Conservation (phyloP, 2,329 filamentous ascomycete species). For the Aspergillus niger region DNA sequence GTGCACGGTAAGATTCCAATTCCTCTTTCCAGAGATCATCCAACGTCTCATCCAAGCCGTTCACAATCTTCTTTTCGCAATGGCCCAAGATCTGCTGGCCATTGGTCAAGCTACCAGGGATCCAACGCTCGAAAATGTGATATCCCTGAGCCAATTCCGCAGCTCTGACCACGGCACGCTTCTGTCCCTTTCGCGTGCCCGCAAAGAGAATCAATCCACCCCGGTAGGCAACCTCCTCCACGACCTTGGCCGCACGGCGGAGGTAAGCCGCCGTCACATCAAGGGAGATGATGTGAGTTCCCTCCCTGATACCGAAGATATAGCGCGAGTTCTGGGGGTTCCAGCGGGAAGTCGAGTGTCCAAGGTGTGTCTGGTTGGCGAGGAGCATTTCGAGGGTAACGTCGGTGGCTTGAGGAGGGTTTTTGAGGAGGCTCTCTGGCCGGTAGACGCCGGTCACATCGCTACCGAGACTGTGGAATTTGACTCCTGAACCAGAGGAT, state of each 20-base stretch:
- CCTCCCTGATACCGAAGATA: conserved; percentile 86
- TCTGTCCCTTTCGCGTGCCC: conserved; percentile 81
- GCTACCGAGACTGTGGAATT: conserved; percentile 38
- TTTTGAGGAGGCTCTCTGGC: conserved; percentile 51
- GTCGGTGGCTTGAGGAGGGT: conserved; percentile 76
- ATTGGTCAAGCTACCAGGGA: conserved; percentile 88
- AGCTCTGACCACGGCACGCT: conserved; percentile 75
- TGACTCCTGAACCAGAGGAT: conserved; percentile 25
- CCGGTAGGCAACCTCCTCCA: conserved; percentile 78
- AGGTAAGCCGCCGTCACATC: conserved; percentile 87
- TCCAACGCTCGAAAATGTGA: conserved; percentile 92
- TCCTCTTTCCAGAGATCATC: conserved; percentile 64
- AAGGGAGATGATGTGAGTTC: conserved; percentile 89
- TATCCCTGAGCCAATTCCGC: conserved; percentile 76
- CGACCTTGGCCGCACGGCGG: conserved; percentile 87
- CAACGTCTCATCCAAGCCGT: conserved; percentile 68
- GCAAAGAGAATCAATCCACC: conserved; percentile 90
- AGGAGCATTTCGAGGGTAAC: conserved; percentile 89
- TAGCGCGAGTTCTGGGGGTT: conserved; percentile 92
- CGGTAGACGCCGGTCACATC: conserved; percentile 29
- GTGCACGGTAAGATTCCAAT: conserved; percentile 62
- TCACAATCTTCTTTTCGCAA: conserved; percentile 71
- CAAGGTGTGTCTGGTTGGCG: conserved; percentile 83
- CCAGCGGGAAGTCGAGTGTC: conserved; percentile 88
- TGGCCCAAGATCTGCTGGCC: conserved; percentile 80